phyloP scores from a whole-genome alignment of 352 stramenopile species.

The Globisporangium cylindrosporum region DNA sequence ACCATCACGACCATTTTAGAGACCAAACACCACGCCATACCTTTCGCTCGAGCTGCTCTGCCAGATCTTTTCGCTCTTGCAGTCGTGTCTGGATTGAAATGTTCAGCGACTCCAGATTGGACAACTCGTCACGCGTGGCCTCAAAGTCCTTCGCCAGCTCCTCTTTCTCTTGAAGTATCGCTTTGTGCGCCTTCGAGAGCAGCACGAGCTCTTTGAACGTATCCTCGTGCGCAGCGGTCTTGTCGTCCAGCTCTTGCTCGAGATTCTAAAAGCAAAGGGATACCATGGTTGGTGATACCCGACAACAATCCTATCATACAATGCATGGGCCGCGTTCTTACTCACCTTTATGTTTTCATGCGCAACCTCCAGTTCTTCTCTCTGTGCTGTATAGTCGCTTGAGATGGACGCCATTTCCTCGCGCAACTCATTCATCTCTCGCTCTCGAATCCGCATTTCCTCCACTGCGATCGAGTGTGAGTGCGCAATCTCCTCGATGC shows the following conservation, averaged over 20 bases:
- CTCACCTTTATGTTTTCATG: slow-evolving; percentile 53
- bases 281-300: background rate
- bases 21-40: slow-evolving; percentile 18
- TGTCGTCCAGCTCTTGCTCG: slow-evolving; percentile 56
- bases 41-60: slow-evolving; percentile 64
- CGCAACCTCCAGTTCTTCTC: slow-evolving; percentile 50
- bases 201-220: slow-evolving; percentile 82
- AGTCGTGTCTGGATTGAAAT: slow-evolving; percentile 52
- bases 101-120: slow-evolving; percentile 56
- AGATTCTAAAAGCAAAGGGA: slow-evolving; percentile 31
- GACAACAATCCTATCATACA: background rate
- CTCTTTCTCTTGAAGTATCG: slow-evolving; percentile 56
- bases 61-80: slow-evolving; percentile 62
- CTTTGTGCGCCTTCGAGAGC: slow-evolving; percentile 77
- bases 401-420: slow-evolving; percentile 68
- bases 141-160: slow-evolving; percentile 47
- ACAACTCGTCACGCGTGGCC: slow-evolving; percentile 41
- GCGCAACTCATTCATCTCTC: slow-evolving; percentile 49
- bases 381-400: slow-evolving; percentile 60
- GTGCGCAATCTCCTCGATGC: slow-evolving; percentile 71
- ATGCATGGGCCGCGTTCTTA: background rate
- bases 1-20: background rate
- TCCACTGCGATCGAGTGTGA: slow-evolving; percentile 54
- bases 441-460: slow-evolving; percentile 60
- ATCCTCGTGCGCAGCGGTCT: slow-evolving; percentile 52